Percentiles rank a stretch among this genome's conserved stretches.
Conservation (phyloP, 768 basidiomycete species). For the Trametes cubensis region DNA sequence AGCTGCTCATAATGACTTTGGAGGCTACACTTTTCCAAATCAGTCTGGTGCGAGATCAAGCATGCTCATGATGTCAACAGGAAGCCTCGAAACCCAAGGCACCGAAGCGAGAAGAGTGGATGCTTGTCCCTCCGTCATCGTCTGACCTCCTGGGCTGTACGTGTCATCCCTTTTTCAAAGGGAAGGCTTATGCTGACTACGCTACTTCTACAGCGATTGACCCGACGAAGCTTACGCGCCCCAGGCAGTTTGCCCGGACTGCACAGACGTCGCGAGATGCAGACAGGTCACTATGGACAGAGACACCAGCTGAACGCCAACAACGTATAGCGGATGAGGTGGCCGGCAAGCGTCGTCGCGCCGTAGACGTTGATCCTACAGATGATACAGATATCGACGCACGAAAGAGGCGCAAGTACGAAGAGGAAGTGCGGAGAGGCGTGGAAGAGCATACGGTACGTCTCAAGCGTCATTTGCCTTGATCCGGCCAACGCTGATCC, state of each 20-base stretch:
- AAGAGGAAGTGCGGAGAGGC: conserved; percentile 67
- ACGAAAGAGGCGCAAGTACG: conserved; percentile 60
- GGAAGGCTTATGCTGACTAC: not conserved
- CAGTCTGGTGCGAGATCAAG: no score
- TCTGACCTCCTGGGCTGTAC: conserved; percentile 78
- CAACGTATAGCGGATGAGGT: conserved; percentile 94
- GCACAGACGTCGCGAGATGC: conserved; percentile 40
- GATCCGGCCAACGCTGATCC: not conserved
- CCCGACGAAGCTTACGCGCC: conserved; percentile 73
- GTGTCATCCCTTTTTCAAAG: conserved; percentile 33
- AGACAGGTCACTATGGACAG: conserved; percentile 89
- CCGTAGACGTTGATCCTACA: conserved; percentile 51
- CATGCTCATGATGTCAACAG: conserved; percentile 35
- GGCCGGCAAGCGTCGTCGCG: conserved; percentile 83
- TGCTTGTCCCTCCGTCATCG: conserved; percentile 89
- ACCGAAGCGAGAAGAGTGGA: conserved; percentile 92
- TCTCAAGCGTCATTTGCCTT: conserved; percentile 17
- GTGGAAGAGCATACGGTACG: conserved; percentile 82
- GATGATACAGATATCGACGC: conserved; percentile 48
- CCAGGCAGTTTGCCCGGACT: conserved; percentile 77
- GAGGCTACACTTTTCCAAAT: not conserved
- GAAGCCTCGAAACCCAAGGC: conserved; percentile 80
- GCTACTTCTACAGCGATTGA: conserved; percentile 64
- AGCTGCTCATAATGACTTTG: not conserved
- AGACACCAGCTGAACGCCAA: conserved; percentile 91